A percentile compares a stretch with the other conserved stretches of the same genome.
phyloP scores from a whole-genome alignment of 257 asterid genomes.

The Mentha longifolia region DNA sequence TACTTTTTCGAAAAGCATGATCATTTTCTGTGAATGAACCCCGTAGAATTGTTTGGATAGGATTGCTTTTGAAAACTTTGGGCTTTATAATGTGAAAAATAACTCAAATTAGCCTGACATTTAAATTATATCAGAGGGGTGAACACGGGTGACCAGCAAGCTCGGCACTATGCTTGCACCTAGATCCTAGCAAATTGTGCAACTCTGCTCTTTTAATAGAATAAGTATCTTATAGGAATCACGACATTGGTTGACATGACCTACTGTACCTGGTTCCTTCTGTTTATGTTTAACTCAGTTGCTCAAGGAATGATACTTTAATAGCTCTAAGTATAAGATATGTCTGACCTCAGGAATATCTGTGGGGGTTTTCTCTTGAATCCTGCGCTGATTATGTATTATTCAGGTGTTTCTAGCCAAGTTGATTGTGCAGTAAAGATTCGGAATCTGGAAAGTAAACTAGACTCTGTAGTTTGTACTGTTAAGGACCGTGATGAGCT shows the following conservation, averaged over 20 bases:
- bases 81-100: not conserved
- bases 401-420: slow-evolving; percentile 96
- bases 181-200: not conserved
- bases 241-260: not conserved
- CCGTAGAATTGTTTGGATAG: not conserved
- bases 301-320: not conserved
- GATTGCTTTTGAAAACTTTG: not conserved
- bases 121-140: not conserved
- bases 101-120: not conserved
- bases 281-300: not conserved
- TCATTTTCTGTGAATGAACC: not conserved
- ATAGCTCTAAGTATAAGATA: slow-evolving; percentile 3
- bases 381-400: slow-evolving; percentile 16
- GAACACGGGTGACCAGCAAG: not conserved
- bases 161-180: not conserved
- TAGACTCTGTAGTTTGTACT: slow-evolving; percentile 89
- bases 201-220: not conserved
- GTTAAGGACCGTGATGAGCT: slow-evolving; percentile 95
- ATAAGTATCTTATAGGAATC: slow-evolving; percentile 21
- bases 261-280: not conserved
- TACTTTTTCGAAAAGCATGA: not conserved
- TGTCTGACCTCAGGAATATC: slow-evolving; percentile 6
- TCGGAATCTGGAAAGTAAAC: slow-evolving; percentile 89
- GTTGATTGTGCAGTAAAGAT: slow-evolving; percentile 97
- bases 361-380: not conserved